Evolutionary conservation across 1,284 basidiomycete species (phyloP).

Genomic region (Amylostereum areolatum): DNA sequence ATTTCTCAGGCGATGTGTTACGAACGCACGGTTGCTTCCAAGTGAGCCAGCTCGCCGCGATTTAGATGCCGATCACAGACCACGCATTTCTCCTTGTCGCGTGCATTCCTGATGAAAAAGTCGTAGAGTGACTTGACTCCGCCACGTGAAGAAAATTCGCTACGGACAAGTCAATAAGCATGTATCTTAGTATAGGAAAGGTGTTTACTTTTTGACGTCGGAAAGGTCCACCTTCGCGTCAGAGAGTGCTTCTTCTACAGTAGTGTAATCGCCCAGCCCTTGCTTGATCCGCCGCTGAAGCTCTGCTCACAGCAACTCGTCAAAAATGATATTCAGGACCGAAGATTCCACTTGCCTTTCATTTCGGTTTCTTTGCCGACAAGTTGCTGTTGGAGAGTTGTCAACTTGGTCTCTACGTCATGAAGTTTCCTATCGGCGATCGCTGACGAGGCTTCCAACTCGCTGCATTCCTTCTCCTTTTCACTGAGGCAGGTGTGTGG

Average conservation of each 20-base stretch:
- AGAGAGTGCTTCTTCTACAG: too few species aligned
- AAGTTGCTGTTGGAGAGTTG: constrained; percentile 54
- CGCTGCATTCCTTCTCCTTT: constrained; percentile 57
- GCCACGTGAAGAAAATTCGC: too few species aligned
- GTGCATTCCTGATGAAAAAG: constrained; percentile 54
- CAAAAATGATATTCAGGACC: background rate
- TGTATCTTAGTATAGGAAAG: too few species aligned
- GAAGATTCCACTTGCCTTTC: constrained; percentile 42
- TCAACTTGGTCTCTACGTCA: constrained; percentile 55
- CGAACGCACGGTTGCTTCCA: constrained; percentile 60
- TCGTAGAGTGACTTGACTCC: constrained; percentile 46
- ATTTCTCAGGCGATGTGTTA: background rate
- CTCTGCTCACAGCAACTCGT: background rate
- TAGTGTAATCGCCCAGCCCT: background rate
- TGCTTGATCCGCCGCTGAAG: background rate
- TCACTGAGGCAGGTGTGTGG: constrained; percentile 35
- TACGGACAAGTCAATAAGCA: background rate
- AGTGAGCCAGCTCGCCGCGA: constrained; percentile 52
- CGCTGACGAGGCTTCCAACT: constrained; percentile 47
- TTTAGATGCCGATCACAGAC: constrained; percentile 73
- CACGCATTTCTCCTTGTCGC: constrained; percentile 64
- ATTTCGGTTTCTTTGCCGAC: constrained; percentile 59
- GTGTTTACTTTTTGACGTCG: too few species aligned
- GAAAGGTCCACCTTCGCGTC: too few species aligned
- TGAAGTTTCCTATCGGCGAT: constrained; percentile 52